Percentiles rank a stretch among this genome's conserved stretches.
phyloP scores from a whole-genome alignment of 768 basidiomycete genomes.

The Lentinus tigrinus region DNA sequence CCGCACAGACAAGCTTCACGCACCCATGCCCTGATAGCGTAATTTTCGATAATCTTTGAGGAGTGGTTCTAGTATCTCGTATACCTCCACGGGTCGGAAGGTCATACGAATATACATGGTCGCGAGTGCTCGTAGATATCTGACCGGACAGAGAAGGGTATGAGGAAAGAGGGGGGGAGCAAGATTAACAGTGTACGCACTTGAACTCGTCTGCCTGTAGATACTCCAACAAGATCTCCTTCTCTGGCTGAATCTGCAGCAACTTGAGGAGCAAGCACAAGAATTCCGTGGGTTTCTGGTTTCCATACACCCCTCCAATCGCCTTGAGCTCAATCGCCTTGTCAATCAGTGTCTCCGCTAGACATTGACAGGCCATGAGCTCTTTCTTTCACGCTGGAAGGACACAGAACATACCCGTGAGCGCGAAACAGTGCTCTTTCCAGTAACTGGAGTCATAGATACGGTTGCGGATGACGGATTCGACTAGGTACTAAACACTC shows the following conservation, averaged over 20 bases:
- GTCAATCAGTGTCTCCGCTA: conserved; percentile 93
- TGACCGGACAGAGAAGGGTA: conserved; percentile 29
- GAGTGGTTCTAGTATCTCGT: conserved; percentile 89
- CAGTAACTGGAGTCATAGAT: conserved; percentile 95
- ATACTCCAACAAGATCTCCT: conserved; percentile 95
- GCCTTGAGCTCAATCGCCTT: conserved; percentile 78
- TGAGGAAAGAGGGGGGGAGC: too few relatives aligned
- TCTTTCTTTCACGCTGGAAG: neutral
- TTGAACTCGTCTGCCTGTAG: conserved; percentile 97
- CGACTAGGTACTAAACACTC: conserved; percentile 75
- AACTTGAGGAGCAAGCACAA: conserved; percentile 90
- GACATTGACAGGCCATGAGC: neutral
- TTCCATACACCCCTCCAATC: conserved; percentile 94
- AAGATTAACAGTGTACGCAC: conserved; percentile 45
- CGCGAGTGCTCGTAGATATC: conserved; percentile 91
- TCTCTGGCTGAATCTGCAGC: conserved; percentile 95
- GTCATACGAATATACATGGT: conserved; percentile 95
- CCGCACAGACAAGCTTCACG: conserved; percentile 24
- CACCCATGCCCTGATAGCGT: conserved; percentile 77
- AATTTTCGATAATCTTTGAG: conserved; percentile 93
- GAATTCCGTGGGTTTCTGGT: conserved; percentile 93
- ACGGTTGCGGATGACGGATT: conserved; percentile 92
- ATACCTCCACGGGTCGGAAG: conserved; percentile 86
- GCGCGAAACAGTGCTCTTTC: conserved; percentile 99
- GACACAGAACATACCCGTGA: conserved; percentile 63